Evolutionary conservation across 164 flowering plant genomes (phyloP).

Genomic region (Cinnamomum chago): DNA sequence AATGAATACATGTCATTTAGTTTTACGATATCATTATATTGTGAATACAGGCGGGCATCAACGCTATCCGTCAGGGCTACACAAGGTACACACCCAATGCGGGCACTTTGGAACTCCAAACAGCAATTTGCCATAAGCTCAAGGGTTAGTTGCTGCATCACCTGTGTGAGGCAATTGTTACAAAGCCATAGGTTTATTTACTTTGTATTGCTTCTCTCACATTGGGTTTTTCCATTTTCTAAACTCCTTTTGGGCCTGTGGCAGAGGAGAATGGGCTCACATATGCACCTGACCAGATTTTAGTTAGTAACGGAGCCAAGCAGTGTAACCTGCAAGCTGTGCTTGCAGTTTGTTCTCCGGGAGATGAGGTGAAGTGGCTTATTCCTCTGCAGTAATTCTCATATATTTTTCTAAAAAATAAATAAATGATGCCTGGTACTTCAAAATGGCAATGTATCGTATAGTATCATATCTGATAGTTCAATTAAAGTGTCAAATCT

Average conservation of each 20-base stretch:
- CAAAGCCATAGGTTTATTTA: neutral
- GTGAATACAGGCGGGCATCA: conserved; percentile 73
- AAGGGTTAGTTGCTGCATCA: conserved; percentile 43
- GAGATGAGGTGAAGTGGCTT: conserved; percentile 69
- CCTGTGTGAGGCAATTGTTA: neutral
- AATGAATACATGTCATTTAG: neutral
- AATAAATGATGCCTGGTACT: too few relatives aligned
- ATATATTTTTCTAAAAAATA: too few relatives aligned
- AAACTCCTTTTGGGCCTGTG: neutral
- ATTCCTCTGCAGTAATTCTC: neutral
- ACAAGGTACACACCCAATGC: conserved; percentile 94
- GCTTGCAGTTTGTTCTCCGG: conserved; percentile 90
- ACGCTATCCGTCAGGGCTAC: conserved; percentile 86
- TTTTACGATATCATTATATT: neutral
- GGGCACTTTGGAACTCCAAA: conserved; percentile 74
- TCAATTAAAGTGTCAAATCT: too few relatives aligned
- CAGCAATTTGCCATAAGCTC: conserved; percentile 85
- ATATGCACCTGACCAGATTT: conserved; percentile 80
- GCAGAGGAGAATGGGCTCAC: conserved; percentile 89
- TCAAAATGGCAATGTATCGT: too few relatives aligned
- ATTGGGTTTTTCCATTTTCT: neutral
- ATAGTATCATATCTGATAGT: too few relatives aligned
- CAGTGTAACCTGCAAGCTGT: conserved; percentile 77
- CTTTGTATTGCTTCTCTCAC: neutral
- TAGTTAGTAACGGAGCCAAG: conserved; percentile 96